phyloP scores from a whole-genome alignment of 2,329 filamentous ascomycete genomes.

The Epichloe aotearoae region DNA sequence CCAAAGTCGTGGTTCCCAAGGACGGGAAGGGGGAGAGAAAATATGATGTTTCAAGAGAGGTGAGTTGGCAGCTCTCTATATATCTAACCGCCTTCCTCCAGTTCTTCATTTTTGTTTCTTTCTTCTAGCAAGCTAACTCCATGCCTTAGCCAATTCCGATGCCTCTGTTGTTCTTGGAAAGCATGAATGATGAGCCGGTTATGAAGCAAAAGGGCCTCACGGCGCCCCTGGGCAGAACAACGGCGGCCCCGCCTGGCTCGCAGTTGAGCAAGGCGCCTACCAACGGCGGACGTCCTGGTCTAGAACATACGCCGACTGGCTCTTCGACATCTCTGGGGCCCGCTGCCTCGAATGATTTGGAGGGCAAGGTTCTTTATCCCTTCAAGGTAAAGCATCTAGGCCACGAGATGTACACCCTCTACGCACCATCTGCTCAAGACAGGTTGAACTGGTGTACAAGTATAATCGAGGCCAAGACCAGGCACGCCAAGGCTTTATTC shows the following conservation, averaged over 20 bases:
- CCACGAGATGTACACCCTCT: constrained; percentile 83
- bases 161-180: constrained; percentile 87
- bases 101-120: constrained; percentile 3
- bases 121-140: constrained; percentile 13
- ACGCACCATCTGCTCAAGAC: constrained; percentile 61
- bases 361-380: constrained; percentile 79
- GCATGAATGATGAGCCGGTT: constrained; percentile 80
- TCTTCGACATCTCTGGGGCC: constrained; percentile 46
- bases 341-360: constrained; percentile 47
- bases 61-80: constrained; percentile 22
- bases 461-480: constrained; percentile 89
- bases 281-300: constrained; percentile 40
- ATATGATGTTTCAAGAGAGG: constrained; percentile 88
- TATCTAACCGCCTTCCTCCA: too few species aligned
- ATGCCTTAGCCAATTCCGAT: constrained; percentile 67
- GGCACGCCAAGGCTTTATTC: constrained; percentile 76
- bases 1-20: constrained; percentile 64
- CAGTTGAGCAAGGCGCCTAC: constrained; percentile 43
- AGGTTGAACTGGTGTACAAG: constrained; percentile 84
- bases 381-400: constrained; percentile 95
- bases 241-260: constrained; percentile 45
- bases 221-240: constrained; percentile 43
- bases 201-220: constrained; percentile 69
- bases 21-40: constrained; percentile 61
- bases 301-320: constrained; percentile 56